phyloP scores from a whole-genome alignment of 1,139 yeast species.

The Candida buenavistaensis region DNA sequence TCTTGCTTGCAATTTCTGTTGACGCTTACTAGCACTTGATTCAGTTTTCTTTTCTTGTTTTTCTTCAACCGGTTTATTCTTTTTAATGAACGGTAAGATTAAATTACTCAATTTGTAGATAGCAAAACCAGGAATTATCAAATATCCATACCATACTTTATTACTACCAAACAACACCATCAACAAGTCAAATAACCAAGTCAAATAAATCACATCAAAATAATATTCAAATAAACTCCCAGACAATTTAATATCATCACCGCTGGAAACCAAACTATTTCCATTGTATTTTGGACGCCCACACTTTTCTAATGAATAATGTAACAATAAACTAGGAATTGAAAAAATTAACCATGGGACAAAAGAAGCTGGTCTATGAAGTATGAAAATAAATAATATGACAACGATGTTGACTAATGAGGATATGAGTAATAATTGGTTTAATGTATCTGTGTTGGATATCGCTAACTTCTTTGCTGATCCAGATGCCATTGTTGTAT shows the following conservation, averaged over 20 bases:
- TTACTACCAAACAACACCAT: conserved; percentile 57
- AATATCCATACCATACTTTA: conserved; percentile 61
- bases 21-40: conserved; percentile 45
- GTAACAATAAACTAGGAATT: conserved; percentile 55
- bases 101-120: conserved; percentile 46
- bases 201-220: conserved; percentile 72
- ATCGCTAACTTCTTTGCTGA: conserved; percentile 69
- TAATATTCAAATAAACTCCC: conserved; percentile 73
- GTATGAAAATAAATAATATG: conserved; percentile 37
- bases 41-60: not conserved
- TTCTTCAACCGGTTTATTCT: conserved; percentile 9
- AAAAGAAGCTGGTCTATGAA: conserved; percentile 55
- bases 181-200: conserved; percentile 60
- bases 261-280: conserved; percentile 45
- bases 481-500: conserved; percentile 51
- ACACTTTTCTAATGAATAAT: conserved; percentile 58
- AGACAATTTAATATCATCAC: conserved; percentile 62
- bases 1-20: conserved; percentile 47
- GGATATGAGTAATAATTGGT: conserved; percentile 54
- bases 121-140: conserved; percentile 52
- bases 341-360: conserved; percentile 57
- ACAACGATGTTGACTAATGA: conserved; percentile 42
- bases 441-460: conserved; percentile 53
- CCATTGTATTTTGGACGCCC: conserved; percentile 61
- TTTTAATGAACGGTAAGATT: conserved; percentile 22